Percentiles rank a stretch among this genome's conserved stretches.
Conservation (phyloP, 1,284 basidiomycete species). For the Tetrapyrgos nigripes region DNA sequence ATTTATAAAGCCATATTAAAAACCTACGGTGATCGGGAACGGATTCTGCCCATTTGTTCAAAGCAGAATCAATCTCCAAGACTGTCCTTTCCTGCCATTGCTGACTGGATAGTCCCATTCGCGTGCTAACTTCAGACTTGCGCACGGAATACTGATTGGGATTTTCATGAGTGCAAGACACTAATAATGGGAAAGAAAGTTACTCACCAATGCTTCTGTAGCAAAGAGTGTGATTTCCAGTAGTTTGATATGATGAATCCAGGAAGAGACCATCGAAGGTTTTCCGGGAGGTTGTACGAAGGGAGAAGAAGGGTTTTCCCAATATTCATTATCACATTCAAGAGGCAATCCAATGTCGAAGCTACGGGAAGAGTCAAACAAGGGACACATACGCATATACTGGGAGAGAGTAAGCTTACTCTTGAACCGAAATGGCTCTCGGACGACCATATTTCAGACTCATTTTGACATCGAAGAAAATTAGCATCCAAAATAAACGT, state of each 20-base stretch:
- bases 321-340: slow-evolving; percentile 22
- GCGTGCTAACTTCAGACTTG: background rate
- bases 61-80: slow-evolving; percentile 54
- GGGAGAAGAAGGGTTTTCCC: slow-evolving; percentile 8
- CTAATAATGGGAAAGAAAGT: too few relatives aligned
- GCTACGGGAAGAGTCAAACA: background rate
- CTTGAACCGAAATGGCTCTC: slow-evolving; percentile 71
- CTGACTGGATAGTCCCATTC: background rate
- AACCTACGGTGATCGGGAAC: slow-evolving; percentile 43
- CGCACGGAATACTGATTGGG: background rate
- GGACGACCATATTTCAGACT: slow-evolving; percentile 26
- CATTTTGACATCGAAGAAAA: background rate
- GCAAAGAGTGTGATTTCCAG: slow-evolving; percentile 62
- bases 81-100: slow-evolving; percentile 20
- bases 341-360: slow-evolving; percentile 14
- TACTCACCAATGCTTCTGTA: slow-evolving; percentile 56
- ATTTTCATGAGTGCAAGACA: too few relatives aligned
- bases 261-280: slow-evolving; percentile 16
- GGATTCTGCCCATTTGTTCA: slow-evolving; percentile 56
- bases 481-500: slow-evolving; percentile 2
- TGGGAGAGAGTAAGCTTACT: too few relatives aligned
- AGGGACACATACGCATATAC: too few relatives aligned
- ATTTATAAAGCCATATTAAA: background rate
- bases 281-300: slow-evolving; percentile 20
- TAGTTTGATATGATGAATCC: slow-evolving; percentile 48